Conservation (phyloP, 2,329 filamentous ascomycete species). For the Trichoderma harzianum region DNA sequence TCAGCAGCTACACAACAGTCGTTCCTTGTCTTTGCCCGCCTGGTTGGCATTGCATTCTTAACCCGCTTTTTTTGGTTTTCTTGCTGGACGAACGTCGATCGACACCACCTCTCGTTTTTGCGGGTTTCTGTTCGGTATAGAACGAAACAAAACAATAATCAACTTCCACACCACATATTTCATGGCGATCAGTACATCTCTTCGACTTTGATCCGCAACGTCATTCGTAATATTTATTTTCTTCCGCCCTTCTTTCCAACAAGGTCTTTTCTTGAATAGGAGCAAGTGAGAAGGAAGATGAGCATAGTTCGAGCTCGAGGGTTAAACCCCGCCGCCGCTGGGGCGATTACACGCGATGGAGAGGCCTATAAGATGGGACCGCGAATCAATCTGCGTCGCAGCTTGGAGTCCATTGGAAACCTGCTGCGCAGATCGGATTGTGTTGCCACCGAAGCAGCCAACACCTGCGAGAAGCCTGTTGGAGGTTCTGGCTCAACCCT, state of each 20-base stretch:
- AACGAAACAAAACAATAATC: background rate
- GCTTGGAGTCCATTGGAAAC: slow-evolving; percentile 18
- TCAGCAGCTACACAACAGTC: slow-evolving; percentile 9
- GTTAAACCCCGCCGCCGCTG: slow-evolving; percentile 15
- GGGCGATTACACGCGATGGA: slow-evolving; percentile 19
- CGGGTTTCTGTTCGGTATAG: background rate
- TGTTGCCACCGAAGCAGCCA: slow-evolving; percentile 22
- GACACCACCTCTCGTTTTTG: background rate
- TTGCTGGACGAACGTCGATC: slow-evolving; percentile 17
- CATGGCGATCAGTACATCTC: slow-evolving; percentile 17
- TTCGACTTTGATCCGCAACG: slow-evolving; percentile 15
- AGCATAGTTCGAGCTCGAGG: slow-evolving; percentile 14
- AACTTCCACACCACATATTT: slow-evolving; percentile 1
- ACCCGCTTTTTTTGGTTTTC: slow-evolving; percentile 24
- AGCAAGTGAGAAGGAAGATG: slow-evolving; percentile 16
- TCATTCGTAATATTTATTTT: slow-evolving; percentile 4
- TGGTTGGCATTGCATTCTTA: slow-evolving; percentile 5
- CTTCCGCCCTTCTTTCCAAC: background rate
- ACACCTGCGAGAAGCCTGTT: slow-evolving; percentile 59
- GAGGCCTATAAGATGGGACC: slow-evolving; percentile 27
- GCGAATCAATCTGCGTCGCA: slow-evolving; percentile 27
- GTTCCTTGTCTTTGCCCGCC: slow-evolving; percentile 17
- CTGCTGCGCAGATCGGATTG: slow-evolving; percentile 20
- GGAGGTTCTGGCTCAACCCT: slow-evolving; percentile 55
- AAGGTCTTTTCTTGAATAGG: background rate